Base-by-base conservation (phyloP, 768 basidiomycete species). In the Lentinula aciculospora region DNA sequence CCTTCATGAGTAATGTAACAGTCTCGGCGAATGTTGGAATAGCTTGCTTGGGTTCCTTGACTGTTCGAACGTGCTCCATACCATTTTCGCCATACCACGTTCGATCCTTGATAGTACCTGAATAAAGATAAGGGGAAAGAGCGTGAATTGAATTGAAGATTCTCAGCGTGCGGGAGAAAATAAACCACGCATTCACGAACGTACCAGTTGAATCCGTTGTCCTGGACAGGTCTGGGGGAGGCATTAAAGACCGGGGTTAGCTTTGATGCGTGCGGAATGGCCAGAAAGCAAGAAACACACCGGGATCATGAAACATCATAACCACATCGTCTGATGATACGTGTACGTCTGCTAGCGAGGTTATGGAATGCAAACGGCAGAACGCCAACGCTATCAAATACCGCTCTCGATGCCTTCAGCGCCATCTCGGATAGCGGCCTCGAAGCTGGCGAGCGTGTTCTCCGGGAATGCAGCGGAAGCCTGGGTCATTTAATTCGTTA, bases 391-490 rank as follows among this genome's bases (percentile, higher is more conserved):
- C 68, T 62, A 65, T 65, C 62, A 76, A 84, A 74, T 94, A 97
- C 96, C 95, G 70, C 92, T 94, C 82, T 99, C 96, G 67, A 99
- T 96, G 64, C 80, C 95, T 69, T 99, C 94, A 46, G 94, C 89
- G 60, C 96, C 96, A 75, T 97, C 94, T 47, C 85, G 85, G 61
- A 97, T 93, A 67, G 96, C 96, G 62, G 90, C 91, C 69, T 92
- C 86, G 74, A 98, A 98, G 74, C 91, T 93, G 34, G 92, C 92
- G 61, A 94, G 82, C 49, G 94, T 96, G 77, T 98, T 98, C 74
- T 98, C 96, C 3, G 93, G 92, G 71, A 82, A 93, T 17, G 81
- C 77, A 23, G 90, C 83, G 25, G 92, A 94, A 47, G 94, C 94
- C 92, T 94, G 65, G 58, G 40, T 47, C 58, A 39, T 57, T 40